Base-by-base conservation (phyloP, 2,329 filamentous ascomycete genomes). In the Pestalotiopsis sp. region DNA sequence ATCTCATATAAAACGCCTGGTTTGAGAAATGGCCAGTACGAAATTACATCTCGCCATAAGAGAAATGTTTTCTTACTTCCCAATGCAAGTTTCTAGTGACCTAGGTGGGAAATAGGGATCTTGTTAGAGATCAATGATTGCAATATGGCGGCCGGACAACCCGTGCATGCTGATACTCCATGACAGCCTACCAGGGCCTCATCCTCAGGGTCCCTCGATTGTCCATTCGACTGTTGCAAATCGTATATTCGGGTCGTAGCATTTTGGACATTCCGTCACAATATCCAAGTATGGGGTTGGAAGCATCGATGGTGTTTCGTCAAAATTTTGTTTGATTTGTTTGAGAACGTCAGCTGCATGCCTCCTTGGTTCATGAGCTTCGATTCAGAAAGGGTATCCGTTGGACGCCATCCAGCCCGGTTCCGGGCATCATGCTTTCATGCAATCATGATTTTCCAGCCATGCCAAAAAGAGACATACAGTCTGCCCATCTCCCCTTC, bases 351-450 rank as follows among this genome's bases (percentile, higher is more conserved):
- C 75, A 71, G 76, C 72, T 74, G 74, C 74, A 76, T 75, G 75
- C 66, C 68, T 74, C 72, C 70, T 72, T 73, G 74, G 76, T 77
- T 76, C 76, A 76, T 72, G 75, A 75, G 75, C 73, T 74, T 77
- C 77, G 85, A 84, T 85, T 83, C 83, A 82, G 27, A 31, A 31
- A 84, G 84, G 82, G 81, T 84, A 84, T 84, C 82, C 84, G 83
- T 81, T 31, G 84, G 84, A 87, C 85, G 86, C 86, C 85, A 81
- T 81, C 80, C 72, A 74, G 73, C 74, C 74, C 70, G 72, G 72
- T 52, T 72, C 73, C 73, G 72, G 73, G 60, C 69, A 72, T 72
- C 66, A 75, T 74, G 73, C 75, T 73, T 31, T 72, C 70, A 71
- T 72, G 68, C 68, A 52, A 31, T 70, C 66, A 60, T 68, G 45